A percentile compares a stretch with the other conserved stretches of the same genome.
These are phyloP conservation scores for Oryza rufipogon DNA, from an alignment of 176 grass and related monocot species.

Conservation along the genomic window DNA sequence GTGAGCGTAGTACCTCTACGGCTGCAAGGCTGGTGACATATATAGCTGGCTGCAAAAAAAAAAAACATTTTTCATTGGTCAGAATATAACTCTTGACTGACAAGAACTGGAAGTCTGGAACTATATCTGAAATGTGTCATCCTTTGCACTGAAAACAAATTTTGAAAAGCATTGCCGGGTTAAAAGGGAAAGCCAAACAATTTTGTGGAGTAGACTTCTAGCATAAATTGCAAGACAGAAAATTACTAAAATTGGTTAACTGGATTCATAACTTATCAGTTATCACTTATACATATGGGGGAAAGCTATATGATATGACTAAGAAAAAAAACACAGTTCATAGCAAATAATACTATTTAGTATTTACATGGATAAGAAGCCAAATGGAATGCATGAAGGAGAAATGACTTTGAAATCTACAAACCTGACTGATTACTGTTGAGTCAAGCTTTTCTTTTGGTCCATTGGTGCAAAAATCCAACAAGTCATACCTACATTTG, in stretches of 20 bases:
- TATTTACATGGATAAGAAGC: conserved; percentile 20
- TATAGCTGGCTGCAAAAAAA: conserved; percentile 88
- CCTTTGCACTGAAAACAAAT: not conserved
- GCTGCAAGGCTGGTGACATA: conserved; percentile 96
- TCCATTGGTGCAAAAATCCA: conserved; percentile 89
- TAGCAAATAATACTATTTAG: not conserved
- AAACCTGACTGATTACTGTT: conserved; percentile 97
- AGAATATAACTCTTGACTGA: conserved; percentile 10
- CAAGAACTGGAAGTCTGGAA: not conserved
- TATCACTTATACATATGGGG: not conserved
- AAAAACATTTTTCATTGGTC: conserved; percentile 8
- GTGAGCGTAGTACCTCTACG: conserved; percentile 75
- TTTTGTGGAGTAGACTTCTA: not conserved
- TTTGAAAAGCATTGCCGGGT: not conserved
- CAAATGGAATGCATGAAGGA: not conserved
- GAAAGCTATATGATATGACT: not conserved
- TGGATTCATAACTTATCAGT: not conserved
- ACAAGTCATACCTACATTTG: conserved; percentile 73
- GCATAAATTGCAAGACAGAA: conserved; percentile 1
- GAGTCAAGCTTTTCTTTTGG: conserved; percentile 96
- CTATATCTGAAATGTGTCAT: conserved; percentile 4
- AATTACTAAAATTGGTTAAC: not conserved
- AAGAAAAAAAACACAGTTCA: not conserved
- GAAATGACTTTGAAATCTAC: conserved; percentile 29
- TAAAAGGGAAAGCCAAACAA: conserved; percentile 1